These are phyloP conservation scores for Secale cereale DNA, from an alignment of 176 grass and related monocot species.

Conservation along the genomic window DNA sequence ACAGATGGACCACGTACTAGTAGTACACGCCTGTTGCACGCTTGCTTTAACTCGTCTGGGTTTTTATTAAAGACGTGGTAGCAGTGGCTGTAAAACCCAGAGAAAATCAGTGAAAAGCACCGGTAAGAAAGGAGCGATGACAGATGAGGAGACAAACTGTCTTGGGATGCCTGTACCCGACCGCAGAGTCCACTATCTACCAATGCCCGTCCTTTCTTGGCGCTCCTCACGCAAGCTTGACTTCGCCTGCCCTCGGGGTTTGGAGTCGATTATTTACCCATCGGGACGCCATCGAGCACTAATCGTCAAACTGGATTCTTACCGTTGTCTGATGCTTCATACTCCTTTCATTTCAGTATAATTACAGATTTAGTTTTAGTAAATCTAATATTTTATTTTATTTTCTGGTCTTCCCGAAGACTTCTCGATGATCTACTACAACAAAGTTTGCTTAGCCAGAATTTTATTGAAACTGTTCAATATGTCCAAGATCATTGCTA, in stretches of 20 bases:
- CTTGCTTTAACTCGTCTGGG: not conserved
- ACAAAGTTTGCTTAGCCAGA: no score
- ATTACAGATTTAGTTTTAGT: no score
- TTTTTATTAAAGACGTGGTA: not conserved
- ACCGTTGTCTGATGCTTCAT: no score
- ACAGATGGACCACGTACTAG: not conserved
- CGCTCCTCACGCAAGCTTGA: not conserved
- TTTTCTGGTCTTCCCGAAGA: no score
- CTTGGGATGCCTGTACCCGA: conserved; percentile 36
- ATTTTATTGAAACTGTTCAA: no score
- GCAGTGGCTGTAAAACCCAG: not conserved
- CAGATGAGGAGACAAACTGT: conserved; percentile 35
- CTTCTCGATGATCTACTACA: no score
- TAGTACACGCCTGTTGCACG: not conserved
- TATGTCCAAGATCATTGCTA: no score
- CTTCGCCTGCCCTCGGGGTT: not conserved
- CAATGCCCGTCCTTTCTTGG: not conserved
- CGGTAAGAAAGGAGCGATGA: not conserved
- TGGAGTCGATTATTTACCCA: not conserved
- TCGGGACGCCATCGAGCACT: no score
- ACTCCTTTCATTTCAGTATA: no score
- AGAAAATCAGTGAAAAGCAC: not conserved
- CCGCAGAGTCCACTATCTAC: conserved; percentile 34
- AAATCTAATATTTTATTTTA: no score
- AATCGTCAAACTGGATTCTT: not conserved